Evolutionary conservation across 2,329 filamentous ascomycete genomes (phyloP), one percentile per base, ranked within the genome.

Genomic region (Botrytis hyacinthi): DNA sequence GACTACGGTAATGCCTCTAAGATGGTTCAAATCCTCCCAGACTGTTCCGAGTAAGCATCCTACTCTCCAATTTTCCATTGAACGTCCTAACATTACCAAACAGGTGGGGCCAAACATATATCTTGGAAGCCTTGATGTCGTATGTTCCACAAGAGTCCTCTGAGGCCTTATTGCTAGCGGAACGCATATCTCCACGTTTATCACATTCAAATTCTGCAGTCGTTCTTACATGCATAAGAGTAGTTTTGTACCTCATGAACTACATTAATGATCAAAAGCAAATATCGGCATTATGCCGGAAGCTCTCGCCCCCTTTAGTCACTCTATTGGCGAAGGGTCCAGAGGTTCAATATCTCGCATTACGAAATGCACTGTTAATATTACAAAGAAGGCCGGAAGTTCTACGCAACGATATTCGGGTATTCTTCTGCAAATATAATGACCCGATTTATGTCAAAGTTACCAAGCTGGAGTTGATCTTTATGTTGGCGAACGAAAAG

Each of bases 361-460:
- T 99, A 29, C 88, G 96, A 76, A 99, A 99, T 81, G 96, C 96
- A 0, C 87, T 99, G 3, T 86, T 99, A 22, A 99, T 99, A 78
- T 85, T 99, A 70, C 96, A 99, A 82, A 88, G 95, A 78, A 88
- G 95, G 73, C 96, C 96, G 0, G 96, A 98, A 80, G 95, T 99
- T 14, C 84, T 99, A 71, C 90, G 94, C 76, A 98, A 98, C 83
- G 96, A 99, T 82, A 98, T 99, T 76, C 90, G 96, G 65, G 96
- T 99, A 46, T 99, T 99, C 84, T 99, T 99, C 84, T 99, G 96
- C 90, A 99, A 99, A 86, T 99, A 99, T 84, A 99, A 99, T 82
- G 96, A 99, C 81, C 96, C 96, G 0, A 99, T 99, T 76, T 99
- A 98, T 82, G 96, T 99, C 84, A 99, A 99, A 83, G 96, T 99